Conservation (phyloP, 805 yeast species). For the Zygoascus tannicola region DNA sequence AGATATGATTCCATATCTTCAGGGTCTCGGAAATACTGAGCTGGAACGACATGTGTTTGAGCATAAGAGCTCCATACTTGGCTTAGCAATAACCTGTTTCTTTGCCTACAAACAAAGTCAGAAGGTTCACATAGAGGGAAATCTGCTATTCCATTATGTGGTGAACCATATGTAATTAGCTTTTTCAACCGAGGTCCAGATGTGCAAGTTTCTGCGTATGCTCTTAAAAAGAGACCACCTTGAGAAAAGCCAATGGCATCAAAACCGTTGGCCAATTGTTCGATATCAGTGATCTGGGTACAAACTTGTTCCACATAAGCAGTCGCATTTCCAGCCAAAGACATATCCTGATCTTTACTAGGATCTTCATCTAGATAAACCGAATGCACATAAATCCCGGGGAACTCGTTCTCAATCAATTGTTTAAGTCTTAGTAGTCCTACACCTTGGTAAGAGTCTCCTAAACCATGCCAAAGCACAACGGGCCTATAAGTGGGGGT, state of each 20-base stretch:
- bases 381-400: conserved; percentile 45
- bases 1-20: conserved; percentile 44
- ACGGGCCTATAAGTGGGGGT: conserved; percentile 34
- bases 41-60: conserved; percentile 54
- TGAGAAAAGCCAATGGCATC: conserved; percentile 75
- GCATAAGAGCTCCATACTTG: conserved; percentile 53
- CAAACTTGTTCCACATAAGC: conserved; percentile 49
- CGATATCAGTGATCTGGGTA: conserved; percentile 37
- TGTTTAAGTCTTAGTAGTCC: conserved; percentile 43
- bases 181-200: conserved; percentile 35
- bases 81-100: conserved; percentile 44
- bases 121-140: conserved; percentile 47
- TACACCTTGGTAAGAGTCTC: conserved; percentile 59
- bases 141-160: conserved; percentile 63
- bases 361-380: conserved; percentile 43
- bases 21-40: conserved; percentile 68
- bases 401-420: conserved; percentile 34
- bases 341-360: conserved; percentile 42
- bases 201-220: conserved; percentile 52
- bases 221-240: conserved; percentile 74
- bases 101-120: conserved; percentile 51
- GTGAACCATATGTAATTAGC: conserved; percentile 69
- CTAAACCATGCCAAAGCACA: conserved; percentile 80
- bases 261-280: conserved; percentile 46
- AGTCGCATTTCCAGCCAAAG: conserved; percentile 52